Conservation (phyloP, 371 early-diverging fungal genomes). For the Thermomucor indicae-seudaticae region DNA sequence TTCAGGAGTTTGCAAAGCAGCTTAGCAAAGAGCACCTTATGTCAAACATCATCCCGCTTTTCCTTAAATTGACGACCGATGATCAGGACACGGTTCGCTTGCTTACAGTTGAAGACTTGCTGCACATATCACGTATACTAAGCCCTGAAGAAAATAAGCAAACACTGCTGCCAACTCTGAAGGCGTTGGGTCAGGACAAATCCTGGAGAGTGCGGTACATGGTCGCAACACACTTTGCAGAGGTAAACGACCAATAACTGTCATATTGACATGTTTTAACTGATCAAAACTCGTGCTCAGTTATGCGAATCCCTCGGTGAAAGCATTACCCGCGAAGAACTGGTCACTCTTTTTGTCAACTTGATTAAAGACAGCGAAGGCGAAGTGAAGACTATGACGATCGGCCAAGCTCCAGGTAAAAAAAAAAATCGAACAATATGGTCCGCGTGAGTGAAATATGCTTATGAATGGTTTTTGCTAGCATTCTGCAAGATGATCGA, state of each 20-base stretch:
- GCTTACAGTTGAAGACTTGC: constrained; percentile 88
- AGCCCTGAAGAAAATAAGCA: constrained; percentile 74
- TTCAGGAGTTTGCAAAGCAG: constrained; percentile 61
- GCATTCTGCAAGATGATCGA: constrained; percentile 77
- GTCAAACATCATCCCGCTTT: constrained; percentile 65
- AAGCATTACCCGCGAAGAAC: constrained; percentile 31
- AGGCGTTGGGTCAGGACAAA: constrained; percentile 80
- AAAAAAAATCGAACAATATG: neutral
- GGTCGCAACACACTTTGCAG: constrained; percentile 93
- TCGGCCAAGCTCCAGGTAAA: constrained; percentile 79
- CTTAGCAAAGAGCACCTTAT: constrained; percentile 71
- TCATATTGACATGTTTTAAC: no score
- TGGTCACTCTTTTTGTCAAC: constrained; percentile 47
- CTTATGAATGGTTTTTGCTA: neutral
- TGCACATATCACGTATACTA: constrained; percentile 83
- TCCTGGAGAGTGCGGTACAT: constrained; percentile 98
- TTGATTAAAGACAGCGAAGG: constrained; percentile 95
- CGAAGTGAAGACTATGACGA: constrained; percentile 91
- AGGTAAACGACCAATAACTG: constrained; percentile 50
- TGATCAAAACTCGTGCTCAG: constrained; percentile 13
- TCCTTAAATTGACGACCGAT: constrained; percentile 75
- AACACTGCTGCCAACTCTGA: constrained; percentile 70
- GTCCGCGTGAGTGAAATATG: no score
- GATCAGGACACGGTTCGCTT: constrained; percentile 97
- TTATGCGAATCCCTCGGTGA: constrained; percentile 35